phyloP scores from a whole-genome alignment of 768 basidiomycete genomes.

The Tylopilus cervinicoccineus region DNA sequence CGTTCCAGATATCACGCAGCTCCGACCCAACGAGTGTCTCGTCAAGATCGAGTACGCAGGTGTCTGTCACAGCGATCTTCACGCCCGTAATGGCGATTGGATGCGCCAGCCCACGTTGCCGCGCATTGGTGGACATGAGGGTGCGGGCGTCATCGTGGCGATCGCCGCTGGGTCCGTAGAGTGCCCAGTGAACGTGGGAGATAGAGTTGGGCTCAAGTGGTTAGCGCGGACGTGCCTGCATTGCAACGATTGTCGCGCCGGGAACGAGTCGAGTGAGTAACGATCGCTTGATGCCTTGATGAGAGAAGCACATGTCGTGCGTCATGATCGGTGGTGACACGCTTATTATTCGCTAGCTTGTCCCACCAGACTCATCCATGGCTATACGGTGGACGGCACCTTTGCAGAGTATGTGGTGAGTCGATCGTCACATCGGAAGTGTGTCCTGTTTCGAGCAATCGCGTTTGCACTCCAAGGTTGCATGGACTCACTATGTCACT shows the following conservation, averaged over 20 bases:
- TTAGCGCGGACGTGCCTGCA: conserved; percentile 36
- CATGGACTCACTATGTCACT: conserved; percentile 39
- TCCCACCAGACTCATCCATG: conserved; percentile 10
- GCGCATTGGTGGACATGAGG: conserved; percentile 43
- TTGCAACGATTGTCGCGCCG: conserved; percentile 39
- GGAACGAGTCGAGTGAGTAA: conserved; percentile 31
- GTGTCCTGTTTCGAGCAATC: not conserved
- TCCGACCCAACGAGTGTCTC: conserved; percentile 28
- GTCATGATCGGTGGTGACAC: not conserved
- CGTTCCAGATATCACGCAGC: conserved; percentile 13
- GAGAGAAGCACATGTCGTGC: not conserved
- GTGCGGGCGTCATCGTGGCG: conserved; percentile 43
- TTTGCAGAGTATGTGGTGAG: conserved; percentile 39
- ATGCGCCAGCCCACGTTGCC: conserved; percentile 23
- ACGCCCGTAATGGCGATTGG: conserved; percentile 40
- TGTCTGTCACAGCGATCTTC: conserved; percentile 43
- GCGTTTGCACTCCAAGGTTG: conserved; percentile 18
- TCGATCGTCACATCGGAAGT: not conserved
- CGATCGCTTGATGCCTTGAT: not conserved
- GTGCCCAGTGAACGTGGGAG: conserved; percentile 34
- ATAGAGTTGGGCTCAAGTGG: conserved; percentile 44
- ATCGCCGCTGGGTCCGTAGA: conserved; percentile 34
- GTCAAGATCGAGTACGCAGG: conserved; percentile 41
- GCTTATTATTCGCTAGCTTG: conserved; percentile 12
- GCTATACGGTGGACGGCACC: conserved; percentile 43